These are phyloP conservation scores for Eutypella sp. DNA, from an alignment of 2,329 filamentous ascomycete genomes.

Conservation along the genomic window DNA sequence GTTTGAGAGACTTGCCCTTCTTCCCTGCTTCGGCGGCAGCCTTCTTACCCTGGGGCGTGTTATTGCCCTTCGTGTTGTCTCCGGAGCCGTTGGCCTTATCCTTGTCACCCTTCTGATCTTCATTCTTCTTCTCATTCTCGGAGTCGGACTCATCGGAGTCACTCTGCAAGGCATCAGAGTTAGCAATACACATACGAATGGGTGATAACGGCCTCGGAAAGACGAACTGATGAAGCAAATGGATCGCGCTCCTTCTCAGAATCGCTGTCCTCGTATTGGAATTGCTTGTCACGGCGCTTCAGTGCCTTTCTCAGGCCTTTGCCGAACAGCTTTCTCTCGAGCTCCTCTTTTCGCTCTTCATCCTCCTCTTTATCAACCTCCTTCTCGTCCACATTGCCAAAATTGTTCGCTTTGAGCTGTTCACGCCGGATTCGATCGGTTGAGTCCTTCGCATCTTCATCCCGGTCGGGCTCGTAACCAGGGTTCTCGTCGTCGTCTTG, in stretches of 20 bases:
- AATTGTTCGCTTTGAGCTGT: constrained; percentile 83
- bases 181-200: constrained; percentile 22
- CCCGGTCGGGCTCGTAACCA: constrained; percentile 70
- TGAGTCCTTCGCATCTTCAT: constrained; percentile 72
- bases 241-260: constrained; percentile 44
- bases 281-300: constrained; percentile 79
- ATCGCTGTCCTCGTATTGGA: constrained; percentile 71
- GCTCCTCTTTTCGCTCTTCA: constrained; percentile 63
- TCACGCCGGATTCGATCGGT: constrained; percentile 71
- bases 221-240: constrained; percentile 41
- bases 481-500: constrained; percentile 83
- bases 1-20: constrained; percentile 66
- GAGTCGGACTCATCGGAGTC: constrained; percentile 36
- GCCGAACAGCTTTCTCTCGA: constrained; percentile 64
- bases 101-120: constrained; percentile 55
- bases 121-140: constrained; percentile 52
- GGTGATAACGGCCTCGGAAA: not conserved
- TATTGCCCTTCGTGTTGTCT: constrained; percentile 63
- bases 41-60: constrained; percentile 45
- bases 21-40: constrained; percentile 42
- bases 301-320: constrained; percentile 77
- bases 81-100: constrained; percentile 53
- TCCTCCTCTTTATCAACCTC: constrained; percentile 71
- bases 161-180: constrained; percentile 21
- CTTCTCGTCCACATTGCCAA: constrained; percentile 63